phyloP scores from a whole-genome alignment of 2,329 filamentous ascomycete species.

The Ciborinia camelliae region DNA sequence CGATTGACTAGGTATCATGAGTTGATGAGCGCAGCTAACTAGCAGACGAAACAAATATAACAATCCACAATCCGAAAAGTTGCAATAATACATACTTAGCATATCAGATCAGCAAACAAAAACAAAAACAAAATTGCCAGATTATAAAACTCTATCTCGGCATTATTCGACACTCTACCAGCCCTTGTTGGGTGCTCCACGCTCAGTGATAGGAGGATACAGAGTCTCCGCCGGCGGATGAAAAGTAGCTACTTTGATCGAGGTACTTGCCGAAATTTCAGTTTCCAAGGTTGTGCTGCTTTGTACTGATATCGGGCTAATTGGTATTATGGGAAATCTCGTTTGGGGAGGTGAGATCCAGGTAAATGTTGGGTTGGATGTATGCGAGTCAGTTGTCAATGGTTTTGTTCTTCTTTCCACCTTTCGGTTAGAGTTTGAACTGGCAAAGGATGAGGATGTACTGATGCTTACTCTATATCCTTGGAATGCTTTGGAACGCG shows the following conservation, averaged over 20 bases:
- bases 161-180: not conserved
- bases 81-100: not conserved
- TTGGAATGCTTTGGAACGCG: not conserved
- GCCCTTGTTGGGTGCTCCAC: not conserved
- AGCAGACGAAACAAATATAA: not conserved
- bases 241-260: not conserved
- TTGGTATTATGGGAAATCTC: not conserved
- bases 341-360: not conserved
- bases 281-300: not conserved
- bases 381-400: not conserved
- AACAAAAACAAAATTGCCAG: not conserved
- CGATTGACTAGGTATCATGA: not conserved
- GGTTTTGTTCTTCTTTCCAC: not conserved
- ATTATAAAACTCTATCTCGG: not conserved
- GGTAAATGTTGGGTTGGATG: not conserved
- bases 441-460: not conserved
- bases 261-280: not conserved
- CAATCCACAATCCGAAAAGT: not conserved
- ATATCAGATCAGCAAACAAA: not conserved
- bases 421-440: not conserved
- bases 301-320: not conserved
- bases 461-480: not conserved
- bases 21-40: not conserved
- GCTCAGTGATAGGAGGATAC: not conserved
- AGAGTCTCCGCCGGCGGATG: constrained; percentile 2